Evolutionary conservation across 2,329 filamentous ascomycete genomes (phyloP), one percentile per base, ranked within the genome.

Genomic region (Periglandula ipomoeae): DNA sequence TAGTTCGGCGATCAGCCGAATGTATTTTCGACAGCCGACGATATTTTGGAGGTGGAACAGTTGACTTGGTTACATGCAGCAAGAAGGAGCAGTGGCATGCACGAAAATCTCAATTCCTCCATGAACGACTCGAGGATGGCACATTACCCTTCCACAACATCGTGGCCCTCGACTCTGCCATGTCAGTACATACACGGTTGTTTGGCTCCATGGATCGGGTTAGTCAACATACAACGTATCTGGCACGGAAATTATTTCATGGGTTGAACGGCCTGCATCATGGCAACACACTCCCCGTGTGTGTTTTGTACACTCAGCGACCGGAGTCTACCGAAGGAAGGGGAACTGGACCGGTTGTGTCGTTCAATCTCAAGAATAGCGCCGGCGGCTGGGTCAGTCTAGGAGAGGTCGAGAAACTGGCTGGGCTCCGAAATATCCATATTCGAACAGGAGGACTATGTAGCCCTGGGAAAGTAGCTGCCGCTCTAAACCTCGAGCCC

Each of bases 31-130:
- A 77, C 27, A 71, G 73, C 38, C 79, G 89, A 51, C 82, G 72
- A 53, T 98, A 94, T 59, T 98, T 98, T 66, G 91, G 91, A 5
- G 93, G 91, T 6, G 93, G 93, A 3, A 97, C 91, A 1, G 91
- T 96, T 1, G 89, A 95, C 58, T 85, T 91, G 76, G 89, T 96
- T 0, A 75, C 89, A 1, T 85, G 82, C 52, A 84, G 81, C 52
- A 84, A 81, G 53, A 48, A 49, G 17, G 82, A 89, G 58, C 76
- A 84, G 54, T 96, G 90, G 87, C 88, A 96, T 70, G 85, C 82
- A 1, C 76, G 78, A 35, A 96, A 95, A 62, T 71, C 75, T 6
- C 69, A 76, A 22, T 78, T 78, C 26, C 69, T 95, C 3, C 91
- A 97, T 60, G 86, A 90, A 52, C 78, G 81, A 32, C 72, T 97